Evolutionary conservation across 2,329 filamentous ascomycete genomes (phyloP), one percentile per base, ranked within the genome.

Genomic region (Neocatenulostroma microsporum): DNA sequence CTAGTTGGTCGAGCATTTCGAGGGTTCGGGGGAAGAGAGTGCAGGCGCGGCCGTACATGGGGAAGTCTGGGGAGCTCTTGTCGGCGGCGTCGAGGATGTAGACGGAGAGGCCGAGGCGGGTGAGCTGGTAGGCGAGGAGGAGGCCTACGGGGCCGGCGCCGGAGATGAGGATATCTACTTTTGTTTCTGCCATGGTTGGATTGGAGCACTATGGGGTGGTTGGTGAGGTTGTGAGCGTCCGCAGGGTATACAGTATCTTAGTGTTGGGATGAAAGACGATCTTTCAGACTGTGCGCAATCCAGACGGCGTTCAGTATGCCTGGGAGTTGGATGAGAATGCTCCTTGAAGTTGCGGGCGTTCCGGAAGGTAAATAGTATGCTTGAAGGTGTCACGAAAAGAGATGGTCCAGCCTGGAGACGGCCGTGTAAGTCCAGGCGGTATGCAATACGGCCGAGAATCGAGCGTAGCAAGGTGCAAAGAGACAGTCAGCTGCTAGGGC

Each of bases 1-100:
- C 65, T 2, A 74, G 59, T 41, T 73, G 69, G 36, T 72, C 68
- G 1, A 76, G 62, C 53, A 73, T 66, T 51, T 75, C 71, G 27
- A 58, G 60, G 5, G 65, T 68, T 1, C 72, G 61, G 2, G 70
- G 67, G 39, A 67, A 74, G 3, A 76, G 62, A 0, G 72, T 72
- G 40, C 73, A 71, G 10, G 72, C 72, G 6, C 71, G 64, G 12
- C 71, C 72, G 51, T 70, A 72, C 25, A 63, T 54, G 14, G 41
- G 41, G 19, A 41, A 44, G 39, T 69, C 66, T 46, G 72, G 70
- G 2, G 61, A 55, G 2, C 64, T 62, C 45, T 72, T 73, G 27
- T 60, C 51, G 30, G 70, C 49, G 40, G 69, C 66, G 45, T 74
- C 70, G 37, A 73, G 62, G 30, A 72, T 67, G 36, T 63, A 63